Conservation (phyloP, 2,329 filamentous ascomycete genomes). For the Curvularia spicifera region DNA sequence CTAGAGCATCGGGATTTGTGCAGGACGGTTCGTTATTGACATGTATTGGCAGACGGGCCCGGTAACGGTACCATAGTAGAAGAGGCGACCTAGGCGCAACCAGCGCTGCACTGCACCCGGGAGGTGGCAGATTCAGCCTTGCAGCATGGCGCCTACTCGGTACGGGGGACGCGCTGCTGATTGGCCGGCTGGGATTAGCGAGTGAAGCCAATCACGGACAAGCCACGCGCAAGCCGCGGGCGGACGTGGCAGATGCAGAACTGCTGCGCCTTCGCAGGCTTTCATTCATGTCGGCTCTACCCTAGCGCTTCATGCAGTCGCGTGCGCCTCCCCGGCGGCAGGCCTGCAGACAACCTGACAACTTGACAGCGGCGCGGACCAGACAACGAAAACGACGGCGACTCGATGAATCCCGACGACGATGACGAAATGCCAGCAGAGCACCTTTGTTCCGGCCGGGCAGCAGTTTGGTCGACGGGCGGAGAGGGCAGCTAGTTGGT, state of each 20-base stretch:
- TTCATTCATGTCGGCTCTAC: slow-evolving; percentile 20
- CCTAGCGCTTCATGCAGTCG: slow-evolving; percentile 14
- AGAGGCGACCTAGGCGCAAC: neutral
- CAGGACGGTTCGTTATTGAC: neutral
- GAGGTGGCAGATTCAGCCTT: slow-evolving; percentile 3
- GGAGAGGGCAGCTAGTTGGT: neutral
- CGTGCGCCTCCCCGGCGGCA: neutral
- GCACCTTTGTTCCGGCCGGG: neutral
- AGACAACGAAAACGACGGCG: neutral
- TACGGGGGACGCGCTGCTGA: neutral
- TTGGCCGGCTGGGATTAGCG: slow-evolving; percentile 1
- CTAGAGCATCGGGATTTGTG: neutral
- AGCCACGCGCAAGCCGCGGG: slow-evolving; percentile 16
- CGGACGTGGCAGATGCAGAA: slow-evolving; percentile 15
- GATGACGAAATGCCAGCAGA: neutral
- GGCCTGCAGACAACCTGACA: neutral
- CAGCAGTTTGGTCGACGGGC: neutral
- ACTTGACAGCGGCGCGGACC: neutral
- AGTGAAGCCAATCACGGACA: slow-evolving; percentile 15
- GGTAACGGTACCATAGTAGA: neutral
- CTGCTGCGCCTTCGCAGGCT: slow-evolving; percentile 17
- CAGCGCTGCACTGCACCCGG: neutral
- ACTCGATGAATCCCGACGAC: neutral
- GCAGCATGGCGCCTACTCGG: neutral
- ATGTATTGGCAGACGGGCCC: neutral